Conservation (phyloP, 164 flowering plant genomes). For the Warburgia ugandensis region DNA sequence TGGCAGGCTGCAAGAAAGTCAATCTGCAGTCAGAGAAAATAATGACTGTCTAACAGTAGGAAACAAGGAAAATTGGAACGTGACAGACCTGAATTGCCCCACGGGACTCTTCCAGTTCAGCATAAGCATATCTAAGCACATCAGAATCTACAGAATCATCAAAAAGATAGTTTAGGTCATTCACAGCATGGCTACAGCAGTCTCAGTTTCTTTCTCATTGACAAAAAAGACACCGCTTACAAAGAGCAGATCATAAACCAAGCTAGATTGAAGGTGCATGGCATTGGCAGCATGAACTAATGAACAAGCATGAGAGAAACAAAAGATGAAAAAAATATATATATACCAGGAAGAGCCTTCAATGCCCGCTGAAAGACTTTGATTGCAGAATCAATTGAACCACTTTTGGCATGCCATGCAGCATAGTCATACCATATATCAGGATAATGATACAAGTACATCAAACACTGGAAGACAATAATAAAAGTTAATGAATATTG, state of each 20-base stretch:
- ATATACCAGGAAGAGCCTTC: conserved; percentile 93
- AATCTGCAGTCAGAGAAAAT: conserved; percentile 8
- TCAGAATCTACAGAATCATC: conserved; percentile 48
- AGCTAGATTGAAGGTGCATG: background rate
- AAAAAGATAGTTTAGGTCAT: background rate
- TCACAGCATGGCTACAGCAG: background rate
- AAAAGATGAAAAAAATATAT: background rate
- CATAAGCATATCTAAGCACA: conserved; percentile 86
- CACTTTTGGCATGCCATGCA: conserved; percentile 88
- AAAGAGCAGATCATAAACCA: too few relatives aligned
- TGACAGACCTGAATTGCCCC: conserved; percentile 70
- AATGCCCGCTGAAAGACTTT: conserved; percentile 86
- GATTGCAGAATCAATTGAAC: conserved; percentile 73
- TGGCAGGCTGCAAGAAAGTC: conserved; percentile 64
- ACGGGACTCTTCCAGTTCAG: conserved; percentile 93
- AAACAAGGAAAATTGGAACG: background rate
- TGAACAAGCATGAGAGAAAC: background rate
- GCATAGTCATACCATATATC: conserved; percentile 97
- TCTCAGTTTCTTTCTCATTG: background rate
- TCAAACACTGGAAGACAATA: conserved; percentile 63
- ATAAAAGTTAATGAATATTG: background rate
- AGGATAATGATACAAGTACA: conserved; percentile 95
- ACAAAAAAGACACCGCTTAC: background rate
- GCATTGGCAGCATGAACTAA: conserved; percentile 1
- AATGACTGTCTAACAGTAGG: background rate